Conservation (phyloP, 2,329 filamentous ascomycete species). For the Diaporthe capsici region DNA sequence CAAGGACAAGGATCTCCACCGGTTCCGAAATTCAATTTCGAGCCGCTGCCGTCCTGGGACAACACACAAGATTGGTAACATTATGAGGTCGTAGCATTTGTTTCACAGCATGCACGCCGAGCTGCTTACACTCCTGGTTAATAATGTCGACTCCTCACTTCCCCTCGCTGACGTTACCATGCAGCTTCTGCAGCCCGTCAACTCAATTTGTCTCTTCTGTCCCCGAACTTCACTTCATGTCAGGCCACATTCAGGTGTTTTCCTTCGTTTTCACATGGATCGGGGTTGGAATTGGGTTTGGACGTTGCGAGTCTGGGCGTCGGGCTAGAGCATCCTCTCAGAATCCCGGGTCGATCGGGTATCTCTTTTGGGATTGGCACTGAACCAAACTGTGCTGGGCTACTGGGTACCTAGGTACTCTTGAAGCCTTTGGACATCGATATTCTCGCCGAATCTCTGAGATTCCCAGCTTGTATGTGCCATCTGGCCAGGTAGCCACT, state of each 20-base stretch:
- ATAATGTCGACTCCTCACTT: slow-evolving; percentile 10
- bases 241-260: slow-evolving; percentile 18
- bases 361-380: not conserved
- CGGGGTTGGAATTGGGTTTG: not conserved
- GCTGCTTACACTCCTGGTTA: not conserved
- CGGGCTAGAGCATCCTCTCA: not conserved
- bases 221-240: not conserved
- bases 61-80: not conserved
- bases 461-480: not conserved
- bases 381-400: not conserved
- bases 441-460: not conserved
- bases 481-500: not conserved
- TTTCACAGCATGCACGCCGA: slow-evolving; percentile 32
- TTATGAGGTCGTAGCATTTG: not conserved
- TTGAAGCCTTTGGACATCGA: not conserved
- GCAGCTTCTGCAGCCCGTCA: not conserved
- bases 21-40: not conserved
- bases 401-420: not conserved
- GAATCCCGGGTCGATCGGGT: not conserved
- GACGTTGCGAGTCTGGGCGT: slow-evolving; percentile 13
- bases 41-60: not conserved
- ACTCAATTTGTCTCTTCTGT: not conserved
- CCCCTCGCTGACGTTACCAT: slow-evolving; percentile 19
- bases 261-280: not conserved
- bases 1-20: not conserved